A percentile compares a stretch with the other conserved stretches of the same genome.
Evolutionary conservation across 208 protist genomes (phyloP).

Genomic region (Leptomonas pyrrhocoris): DNA sequence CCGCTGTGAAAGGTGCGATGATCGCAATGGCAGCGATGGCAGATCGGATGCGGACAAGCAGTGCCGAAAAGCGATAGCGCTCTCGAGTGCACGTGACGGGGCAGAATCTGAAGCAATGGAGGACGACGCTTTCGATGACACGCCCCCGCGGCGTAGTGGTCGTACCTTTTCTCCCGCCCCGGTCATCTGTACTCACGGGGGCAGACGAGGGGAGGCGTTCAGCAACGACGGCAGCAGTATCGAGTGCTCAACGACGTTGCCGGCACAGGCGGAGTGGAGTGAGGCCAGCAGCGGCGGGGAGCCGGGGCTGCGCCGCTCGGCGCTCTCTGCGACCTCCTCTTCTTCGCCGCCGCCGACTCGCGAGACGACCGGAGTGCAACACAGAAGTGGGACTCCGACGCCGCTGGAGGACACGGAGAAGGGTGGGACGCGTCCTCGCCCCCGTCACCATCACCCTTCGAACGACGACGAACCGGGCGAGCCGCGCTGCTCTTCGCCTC

Average conservation of each 20-base stretch:
- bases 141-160: neutral
- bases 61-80: neutral
- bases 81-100: neutral
- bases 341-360: no score
- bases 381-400: no score
- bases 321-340: no score
- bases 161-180: neutral
- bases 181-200: neutral
- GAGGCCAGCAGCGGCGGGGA: neutral
- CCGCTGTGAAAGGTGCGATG: neutral
- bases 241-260: conserved; percentile 7
- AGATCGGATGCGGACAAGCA: neutral
- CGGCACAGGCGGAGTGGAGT: neutral
- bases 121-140: neutral
- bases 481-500: no score
- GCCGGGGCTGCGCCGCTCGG: neutral
- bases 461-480: no score
- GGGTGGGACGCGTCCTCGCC: no score
- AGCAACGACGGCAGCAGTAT: conserved; percentile 1
- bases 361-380: no score
- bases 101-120: neutral
- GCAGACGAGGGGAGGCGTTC: neutral
- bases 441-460: no score
- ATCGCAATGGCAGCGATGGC: neutral
- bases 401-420: no score